Evolutionary conservation across 441 rosid genomes (phyloP), one percentile per base, ranked within the genome.

Genomic region (Viola pubescens): DNA sequence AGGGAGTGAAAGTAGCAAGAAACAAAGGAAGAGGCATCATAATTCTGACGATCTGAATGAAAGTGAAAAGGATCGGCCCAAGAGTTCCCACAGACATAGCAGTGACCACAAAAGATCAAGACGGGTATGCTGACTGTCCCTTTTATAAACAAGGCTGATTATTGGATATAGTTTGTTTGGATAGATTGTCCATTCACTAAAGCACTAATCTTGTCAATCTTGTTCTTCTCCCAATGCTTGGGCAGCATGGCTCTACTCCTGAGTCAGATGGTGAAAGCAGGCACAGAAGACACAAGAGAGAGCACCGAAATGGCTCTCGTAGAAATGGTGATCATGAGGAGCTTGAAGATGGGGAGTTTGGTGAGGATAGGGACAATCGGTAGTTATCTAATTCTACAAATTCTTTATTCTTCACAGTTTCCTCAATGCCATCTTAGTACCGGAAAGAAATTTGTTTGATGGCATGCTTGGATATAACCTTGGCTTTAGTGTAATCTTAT

Each of bases 311-410:
- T 54, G 81, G 78, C 62, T 82, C 78, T 60, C 80, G 76, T 49
- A 89, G 75, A 72, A 73, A 64, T 62, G 73, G 74, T 59, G 79
- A 76, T 68, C 78, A 68, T 3, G 82, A 78, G 60, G 94, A 89
- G 60, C 96, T 86, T 60, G 96, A 89, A 86, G 98, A 92, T 69
- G 97, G 97, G 54, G 97, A 92, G 65, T 84, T 81, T 58, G 83
- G 83, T 6, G 78, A 78, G 72, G 85, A 84, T 59, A 81, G 74
- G 70, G 79, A 70, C 75, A 75, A 77, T 54, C 67, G 59, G 70
- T 77, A 80, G 75, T 68, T 65, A 43, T 68, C 48, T 69, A 5
- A 11, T 67, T 56, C 41, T 56, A 54, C 60, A 59, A 59, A 47
- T 68, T 54, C 52, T 56, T 63, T 26, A 26, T 26, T 26, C 34